phyloP scores from a whole-genome alignment of 352 stramenopile species.

The Thraustochytrium striatum region DNA sequence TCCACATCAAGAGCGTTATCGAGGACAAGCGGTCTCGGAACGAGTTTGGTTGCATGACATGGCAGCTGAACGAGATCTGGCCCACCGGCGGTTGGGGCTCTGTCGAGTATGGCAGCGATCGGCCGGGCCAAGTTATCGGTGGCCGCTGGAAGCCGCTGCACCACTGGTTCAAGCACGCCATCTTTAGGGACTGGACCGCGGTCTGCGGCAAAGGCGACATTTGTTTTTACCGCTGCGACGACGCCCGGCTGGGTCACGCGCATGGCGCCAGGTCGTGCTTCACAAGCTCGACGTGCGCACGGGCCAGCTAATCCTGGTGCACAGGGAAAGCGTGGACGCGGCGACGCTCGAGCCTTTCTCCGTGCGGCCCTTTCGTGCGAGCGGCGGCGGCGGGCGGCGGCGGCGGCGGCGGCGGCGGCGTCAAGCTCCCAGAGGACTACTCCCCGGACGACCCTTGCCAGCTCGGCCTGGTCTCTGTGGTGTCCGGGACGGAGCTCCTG shows the following conservation, averaged over 20 bases:
- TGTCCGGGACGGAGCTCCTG: background rate
- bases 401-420: too few relatives aligned
- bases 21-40: constrained; percentile 55
- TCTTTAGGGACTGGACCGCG: constrained; percentile 57
- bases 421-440: too few relatives aligned
- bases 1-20: constrained; percentile 58
- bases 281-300: constrained; percentile 17
- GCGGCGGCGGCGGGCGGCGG: background rate
- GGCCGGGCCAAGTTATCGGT: constrained; percentile 54
- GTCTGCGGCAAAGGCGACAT: constrained; percentile 51
- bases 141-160: constrained; percentile 60
- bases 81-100: constrained; percentile 61
- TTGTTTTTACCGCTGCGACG: constrained; percentile 20
- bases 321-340: background rate
- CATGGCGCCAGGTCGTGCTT: background rate
- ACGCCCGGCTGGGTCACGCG: background rate
- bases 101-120: constrained; percentile 58
- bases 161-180: constrained; percentile 49
- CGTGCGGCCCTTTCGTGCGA: background rate
- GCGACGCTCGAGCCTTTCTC: background rate
- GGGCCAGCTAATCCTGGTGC: background rate
- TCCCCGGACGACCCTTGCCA: too few relatives aligned
- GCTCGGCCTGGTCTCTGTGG: too few relatives aligned
- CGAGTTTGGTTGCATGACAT: constrained; percentile 56
- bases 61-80: constrained; percentile 64